Percentiles rank a stretch among this genome's conserved stretches.
phyloP scores from a whole-genome alignment of 2,329 filamentous ascomycete genomes.

The Fusarium armeniacum region DNA sequence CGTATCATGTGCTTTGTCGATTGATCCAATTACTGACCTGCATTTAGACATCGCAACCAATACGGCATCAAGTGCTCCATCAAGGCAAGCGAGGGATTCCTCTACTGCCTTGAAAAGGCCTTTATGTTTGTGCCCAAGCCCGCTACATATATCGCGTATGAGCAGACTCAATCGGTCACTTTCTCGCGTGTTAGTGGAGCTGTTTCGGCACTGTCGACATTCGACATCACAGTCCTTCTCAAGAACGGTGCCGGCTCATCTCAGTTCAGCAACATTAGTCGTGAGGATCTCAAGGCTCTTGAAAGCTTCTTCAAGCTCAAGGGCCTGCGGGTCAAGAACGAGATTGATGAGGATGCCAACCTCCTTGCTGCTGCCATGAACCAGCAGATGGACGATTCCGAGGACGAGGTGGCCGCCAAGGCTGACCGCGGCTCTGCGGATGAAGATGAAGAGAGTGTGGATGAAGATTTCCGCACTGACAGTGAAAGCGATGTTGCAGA shows the following conservation, averaged over 20 bases:
- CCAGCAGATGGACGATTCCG: slow-evolving; percentile 85
- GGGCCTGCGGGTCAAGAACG: slow-evolving; percentile 95
- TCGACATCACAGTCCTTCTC: slow-evolving; percentile 94
- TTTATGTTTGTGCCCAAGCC: slow-evolving; percentile 99
- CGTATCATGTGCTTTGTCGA: slow-evolving; percentile 44
- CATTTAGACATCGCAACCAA: slow-evolving; percentile 83
- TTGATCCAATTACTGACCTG: slow-evolving; percentile 49
- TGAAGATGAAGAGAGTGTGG: slow-evolving; percentile 94
- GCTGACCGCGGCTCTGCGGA: slow-evolving; percentile 91
- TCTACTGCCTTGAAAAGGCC: slow-evolving; percentile 97
- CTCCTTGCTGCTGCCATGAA: slow-evolving; percentile 85
- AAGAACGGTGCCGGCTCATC: slow-evolving; percentile 90
- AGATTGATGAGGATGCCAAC: slow-evolving; percentile 94
- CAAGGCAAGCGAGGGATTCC: slow-evolving; percentile 97
- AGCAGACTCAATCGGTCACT: slow-evolving; percentile 90
- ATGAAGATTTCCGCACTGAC: slow-evolving; percentile 95
- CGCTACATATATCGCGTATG: slow-evolving; percentile 95
- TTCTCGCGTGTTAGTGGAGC: slow-evolving; percentile 97
- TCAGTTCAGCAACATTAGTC: slow-evolving; percentile 99
- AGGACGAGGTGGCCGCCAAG: slow-evolving; percentile 81
- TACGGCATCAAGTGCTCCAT: slow-evolving; percentile 99
- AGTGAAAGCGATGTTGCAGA: slow-evolving; percentile 96
- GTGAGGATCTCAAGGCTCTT: slow-evolving; percentile 96
- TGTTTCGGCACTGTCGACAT: slow-evolving; percentile 92
- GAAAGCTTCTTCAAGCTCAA: slow-evolving; percentile 98